Conservation (phyloP, 176 grass and related monocot genomes). For the Lolium perenne region DNA sequence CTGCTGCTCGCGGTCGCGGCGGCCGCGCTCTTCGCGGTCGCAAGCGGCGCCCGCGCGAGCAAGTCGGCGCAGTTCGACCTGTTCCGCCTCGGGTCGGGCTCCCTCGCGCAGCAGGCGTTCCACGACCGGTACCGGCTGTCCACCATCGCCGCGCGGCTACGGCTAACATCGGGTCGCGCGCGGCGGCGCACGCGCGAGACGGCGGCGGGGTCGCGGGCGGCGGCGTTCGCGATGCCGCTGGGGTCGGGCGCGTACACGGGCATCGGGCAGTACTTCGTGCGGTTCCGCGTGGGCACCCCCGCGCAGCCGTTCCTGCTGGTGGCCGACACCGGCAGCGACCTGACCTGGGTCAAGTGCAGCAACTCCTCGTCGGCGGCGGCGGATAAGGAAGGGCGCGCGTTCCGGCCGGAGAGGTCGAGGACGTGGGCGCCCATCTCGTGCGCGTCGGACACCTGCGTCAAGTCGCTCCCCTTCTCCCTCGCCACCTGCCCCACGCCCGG, state of each 20-base stretch:
- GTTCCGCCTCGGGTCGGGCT: not conserved
- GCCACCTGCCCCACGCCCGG: conserved; percentile 57
- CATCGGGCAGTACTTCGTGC: conserved; percentile 82
- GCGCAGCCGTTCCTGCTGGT: conserved; percentile 82
- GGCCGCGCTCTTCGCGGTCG: not conserved
- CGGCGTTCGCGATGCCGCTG: conserved; percentile 79
- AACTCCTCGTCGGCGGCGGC: not conserved
- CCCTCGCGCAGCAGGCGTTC: conserved; percentile 26
- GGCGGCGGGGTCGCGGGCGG: not conserved
- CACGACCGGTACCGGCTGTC: conserved; percentile 38
- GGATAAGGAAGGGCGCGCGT: conserved; percentile 14
- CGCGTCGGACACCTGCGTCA: conserved; percentile 65
- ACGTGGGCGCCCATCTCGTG: conserved; percentile 66
- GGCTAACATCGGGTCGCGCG: not conserved
- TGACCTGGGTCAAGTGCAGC: conserved; percentile 94
- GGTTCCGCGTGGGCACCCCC: conserved; percentile 84
- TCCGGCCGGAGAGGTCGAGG: conserved; percentile 49
- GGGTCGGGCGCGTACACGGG: conserved; percentile 77
- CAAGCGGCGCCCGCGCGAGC: conserved; percentile 2
- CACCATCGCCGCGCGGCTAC: conserved; percentile 38
- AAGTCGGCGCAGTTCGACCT: conserved; percentile 44
- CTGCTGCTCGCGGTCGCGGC: not conserved
- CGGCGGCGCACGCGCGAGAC: conserved; percentile 42
- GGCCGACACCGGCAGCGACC: conserved; percentile 96
- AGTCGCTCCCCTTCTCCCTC: conserved; percentile 69